Conservation (phyloP, 2,329 filamentous ascomycete genomes). For the Hypoxylon sp. region DNA sequence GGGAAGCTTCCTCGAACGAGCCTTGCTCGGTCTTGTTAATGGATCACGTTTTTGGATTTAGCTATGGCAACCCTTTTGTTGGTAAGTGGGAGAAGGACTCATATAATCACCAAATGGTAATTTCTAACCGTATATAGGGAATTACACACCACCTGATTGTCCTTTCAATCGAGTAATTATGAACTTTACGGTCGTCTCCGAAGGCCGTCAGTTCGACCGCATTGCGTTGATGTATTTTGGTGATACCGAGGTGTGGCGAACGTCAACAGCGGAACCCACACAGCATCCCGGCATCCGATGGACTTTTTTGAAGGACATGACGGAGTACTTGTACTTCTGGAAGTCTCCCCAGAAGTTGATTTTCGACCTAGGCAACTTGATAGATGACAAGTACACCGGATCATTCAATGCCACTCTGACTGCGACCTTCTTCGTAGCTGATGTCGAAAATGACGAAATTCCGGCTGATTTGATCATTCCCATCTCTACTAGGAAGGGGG, state of each 20-base stretch:
- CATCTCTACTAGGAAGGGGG: slow-evolving; percentile 66
- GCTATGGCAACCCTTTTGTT: slow-evolving; percentile 44
- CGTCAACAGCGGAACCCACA: slow-evolving; percentile 76
- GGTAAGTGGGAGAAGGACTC: slow-evolving; percentile 35
- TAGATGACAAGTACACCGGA: slow-evolving; percentile 71
- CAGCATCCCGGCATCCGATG: slow-evolving; percentile 67
- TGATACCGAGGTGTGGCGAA: slow-evolving; percentile 74
- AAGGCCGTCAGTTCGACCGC: slow-evolving; percentile 73
- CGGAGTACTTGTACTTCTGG: slow-evolving; percentile 69
- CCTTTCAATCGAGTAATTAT: slow-evolving; percentile 73
- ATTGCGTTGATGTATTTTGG: slow-evolving; percentile 73
- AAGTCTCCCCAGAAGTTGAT: slow-evolving; percentile 71
- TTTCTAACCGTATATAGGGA: slow-evolving; percentile 54
- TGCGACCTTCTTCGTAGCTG: slow-evolving; percentile 67
- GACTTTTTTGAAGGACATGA: slow-evolving; percentile 76
- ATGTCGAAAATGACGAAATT: slow-evolving; percentile 55
- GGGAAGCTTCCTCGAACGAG: background rate
- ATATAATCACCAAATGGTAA: slow-evolving; percentile 3
- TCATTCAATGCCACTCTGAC: slow-evolving; percentile 72
- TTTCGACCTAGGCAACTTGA: slow-evolving; percentile 74
- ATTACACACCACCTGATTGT: slow-evolving; percentile 70
- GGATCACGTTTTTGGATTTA: slow-evolving; percentile 44
- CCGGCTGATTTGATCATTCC: slow-evolving; percentile 75
- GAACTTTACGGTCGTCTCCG: slow-evolving; percentile 73
- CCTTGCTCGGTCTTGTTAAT: slow-evolving; percentile 40